These are phyloP conservation scores for Xylaria cubensis DNA, from an alignment of 495 filamentous ascomycete species.

Conservation along the genomic window DNA sequence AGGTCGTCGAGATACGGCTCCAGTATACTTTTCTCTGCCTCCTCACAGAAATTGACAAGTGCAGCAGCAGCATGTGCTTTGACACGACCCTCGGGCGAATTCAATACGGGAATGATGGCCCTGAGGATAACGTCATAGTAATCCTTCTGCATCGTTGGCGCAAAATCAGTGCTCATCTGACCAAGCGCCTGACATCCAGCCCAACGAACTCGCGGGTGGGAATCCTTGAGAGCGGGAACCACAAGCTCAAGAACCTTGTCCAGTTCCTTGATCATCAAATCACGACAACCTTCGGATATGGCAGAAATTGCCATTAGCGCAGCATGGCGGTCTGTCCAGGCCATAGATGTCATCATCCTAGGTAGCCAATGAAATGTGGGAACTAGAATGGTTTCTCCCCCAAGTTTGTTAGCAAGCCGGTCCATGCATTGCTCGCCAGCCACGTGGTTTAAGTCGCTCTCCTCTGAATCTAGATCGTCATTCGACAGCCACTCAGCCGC, in stretches of 20 bases:
- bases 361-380: slow-evolving; percentile 98
- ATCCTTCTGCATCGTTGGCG: slow-evolving; percentile 97
- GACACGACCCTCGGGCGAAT: slow-evolving; percentile 89
- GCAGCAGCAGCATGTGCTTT: slow-evolving; percentile 97
- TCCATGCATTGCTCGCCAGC: slow-evolving; percentile 99
- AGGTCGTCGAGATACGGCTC: slow-evolving; percentile 94
- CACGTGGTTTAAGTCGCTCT: slow-evolving; percentile 97
- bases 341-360: slow-evolving; percentile 92
- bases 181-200: slow-evolving; percentile 98
- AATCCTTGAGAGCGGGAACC: slow-evolving; percentile 87
- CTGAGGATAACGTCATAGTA: slow-evolving; percentile 85
- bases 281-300: slow-evolving; percentile 96
- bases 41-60: slow-evolving; percentile 98
- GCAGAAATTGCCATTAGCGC: slow-evolving; percentile 99
- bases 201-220: slow-evolving; percentile 94
- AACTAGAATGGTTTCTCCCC: slow-evolving; percentile 81
- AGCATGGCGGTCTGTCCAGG: slow-evolving; percentile 95
- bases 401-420: slow-evolving; percentile 94
- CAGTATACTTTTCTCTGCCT: slow-evolving; percentile 89
- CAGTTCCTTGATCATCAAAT: slow-evolving; percentile 93
- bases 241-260: slow-evolving; percentile 93
- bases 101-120: slow-evolving; percentile 90
- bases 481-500: slow-evolving; percentile 91
- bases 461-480: slow-evolving; percentile 94
- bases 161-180: slow-evolving; percentile 99